phyloP scores from a whole-genome alignment of 345 rosid genomes.

The Laguncularia racemosa region DNA sequence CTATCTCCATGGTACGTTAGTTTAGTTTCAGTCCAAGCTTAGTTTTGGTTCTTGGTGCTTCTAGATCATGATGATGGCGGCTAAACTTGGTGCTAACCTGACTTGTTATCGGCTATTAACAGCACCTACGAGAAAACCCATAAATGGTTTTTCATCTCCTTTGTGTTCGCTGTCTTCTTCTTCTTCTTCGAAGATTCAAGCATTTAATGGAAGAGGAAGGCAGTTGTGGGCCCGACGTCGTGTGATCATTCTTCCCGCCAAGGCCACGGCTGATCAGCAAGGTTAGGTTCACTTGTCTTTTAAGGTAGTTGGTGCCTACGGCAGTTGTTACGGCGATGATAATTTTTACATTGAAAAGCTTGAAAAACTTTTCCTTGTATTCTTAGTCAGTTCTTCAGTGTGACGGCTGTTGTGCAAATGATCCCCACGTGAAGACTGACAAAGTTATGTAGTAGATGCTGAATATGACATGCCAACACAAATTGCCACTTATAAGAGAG shows the following conservation, averaged over 20 bases:
- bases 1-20: constrained; percentile 4
- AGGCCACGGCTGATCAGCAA: constrained; percentile 83
- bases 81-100: constrained; percentile 49
- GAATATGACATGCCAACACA: no score
- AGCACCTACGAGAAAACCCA: constrained; percentile 37
- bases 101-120: constrained; percentile 49
- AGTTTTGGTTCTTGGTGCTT: background rate
- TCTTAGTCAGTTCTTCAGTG: no score
- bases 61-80: constrained; percentile 22
- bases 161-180: background rate
- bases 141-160: constrained; percentile 11
- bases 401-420: no score
- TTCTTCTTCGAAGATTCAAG: constrained; percentile 29
- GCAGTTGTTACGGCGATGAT: background rate
- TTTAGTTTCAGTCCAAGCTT: constrained; percentile 4
- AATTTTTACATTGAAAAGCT: no score
- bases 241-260: constrained; percentile 35
- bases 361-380: no score
- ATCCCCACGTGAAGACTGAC: no score
- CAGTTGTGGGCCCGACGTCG: constrained; percentile 29
- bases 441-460: no score
- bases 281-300: constrained; percentile 18
- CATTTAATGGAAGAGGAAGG: constrained; percentile 29
- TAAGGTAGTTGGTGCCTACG: background rate
- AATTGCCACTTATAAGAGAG: no score